phyloP scores from a whole-genome alignment of 306 rosid species.

The Acacia confusa region DNA sequence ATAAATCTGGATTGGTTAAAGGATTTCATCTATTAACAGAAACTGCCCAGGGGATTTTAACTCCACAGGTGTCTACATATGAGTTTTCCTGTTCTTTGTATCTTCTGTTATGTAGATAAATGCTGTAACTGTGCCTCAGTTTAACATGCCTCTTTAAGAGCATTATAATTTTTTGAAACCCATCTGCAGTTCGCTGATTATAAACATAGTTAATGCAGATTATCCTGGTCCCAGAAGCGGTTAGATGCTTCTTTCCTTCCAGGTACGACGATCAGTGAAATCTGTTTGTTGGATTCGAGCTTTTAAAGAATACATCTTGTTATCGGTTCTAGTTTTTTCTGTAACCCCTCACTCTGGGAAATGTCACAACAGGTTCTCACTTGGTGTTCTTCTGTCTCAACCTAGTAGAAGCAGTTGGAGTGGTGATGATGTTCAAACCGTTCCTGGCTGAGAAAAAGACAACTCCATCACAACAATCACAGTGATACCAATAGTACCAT shows the following conservation, averaged over 20 bases:
- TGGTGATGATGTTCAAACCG: conserved; percentile 46
- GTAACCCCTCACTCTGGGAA: background rate
- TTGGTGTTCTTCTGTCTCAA: conserved; percentile 42
- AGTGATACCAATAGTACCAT: background rate
- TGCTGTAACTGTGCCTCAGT: background rate
- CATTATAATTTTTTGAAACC: background rate
- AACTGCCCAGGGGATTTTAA: background rate
- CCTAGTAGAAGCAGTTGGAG: conserved; percentile 36
- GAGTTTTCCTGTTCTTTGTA: background rate
- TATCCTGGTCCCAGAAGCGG: conserved; percentile 53
- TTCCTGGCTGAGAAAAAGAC: conserved; percentile 36
- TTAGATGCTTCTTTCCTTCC: conserved; percentile 48
- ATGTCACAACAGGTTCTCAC: conserved; percentile 34
- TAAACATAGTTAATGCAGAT: conserved; percentile 33
- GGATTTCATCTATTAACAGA: background rate
- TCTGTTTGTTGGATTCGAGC: background rate
- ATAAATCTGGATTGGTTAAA: background rate
- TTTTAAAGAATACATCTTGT: background rate
- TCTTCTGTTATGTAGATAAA: background rate
- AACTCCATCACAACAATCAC: conserved; percentile 2
- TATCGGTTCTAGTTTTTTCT: too few species aligned
- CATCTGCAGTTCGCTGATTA: background rate
- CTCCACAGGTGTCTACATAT: background rate
- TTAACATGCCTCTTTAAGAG: background rate
- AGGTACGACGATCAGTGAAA: conserved; percentile 35